Evolutionary conservation across 345 rosid genomes (phyloP).

Genomic region (Eucalyptus albens): DNA sequence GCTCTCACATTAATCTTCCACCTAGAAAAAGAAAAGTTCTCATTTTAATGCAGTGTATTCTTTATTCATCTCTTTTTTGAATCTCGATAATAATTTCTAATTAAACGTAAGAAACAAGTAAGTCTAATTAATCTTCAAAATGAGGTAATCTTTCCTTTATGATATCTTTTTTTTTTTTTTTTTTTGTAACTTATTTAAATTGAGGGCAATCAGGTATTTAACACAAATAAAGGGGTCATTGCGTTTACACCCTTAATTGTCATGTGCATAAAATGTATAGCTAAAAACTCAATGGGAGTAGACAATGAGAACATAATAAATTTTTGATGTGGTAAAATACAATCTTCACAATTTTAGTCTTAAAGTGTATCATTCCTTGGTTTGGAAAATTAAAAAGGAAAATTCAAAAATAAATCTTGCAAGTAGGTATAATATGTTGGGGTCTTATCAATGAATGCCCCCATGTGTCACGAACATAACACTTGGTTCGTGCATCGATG

Average conservation of each 20-base stretch:
- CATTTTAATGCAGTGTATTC: neutral
- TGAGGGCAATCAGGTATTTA: neutral
- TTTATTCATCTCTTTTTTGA: neutral
- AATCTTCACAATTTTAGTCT: neutral
- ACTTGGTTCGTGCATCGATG: fast-evolving
- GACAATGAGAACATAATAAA: fast-evolving
- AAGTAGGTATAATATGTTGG: too few species aligned
- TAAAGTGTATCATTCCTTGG: neutral
- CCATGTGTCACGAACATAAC: fast-evolving
- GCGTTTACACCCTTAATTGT: neutral
- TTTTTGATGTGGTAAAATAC: neutral
- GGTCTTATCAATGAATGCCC: too few species aligned
- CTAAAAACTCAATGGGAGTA: too few species aligned
- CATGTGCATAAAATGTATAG: neutral
- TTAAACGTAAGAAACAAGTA: too few species aligned
- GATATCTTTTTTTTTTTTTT: too few species aligned
- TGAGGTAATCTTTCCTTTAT: too few species aligned
- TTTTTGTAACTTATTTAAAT: fast-evolving
- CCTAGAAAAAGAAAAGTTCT: neutral
- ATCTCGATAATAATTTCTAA: too few species aligned
- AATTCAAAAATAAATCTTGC: neutral
- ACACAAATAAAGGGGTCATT: neutral
- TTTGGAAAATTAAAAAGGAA: neutral
- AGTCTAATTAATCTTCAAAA: too few species aligned
- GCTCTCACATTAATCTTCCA: too few species aligned